Percentiles rank a stretch among this genome's conserved stretches.
Evolutionary conservation across 441 rosid species (phyloP).

Genomic region (Erodium moschatum): DNA sequence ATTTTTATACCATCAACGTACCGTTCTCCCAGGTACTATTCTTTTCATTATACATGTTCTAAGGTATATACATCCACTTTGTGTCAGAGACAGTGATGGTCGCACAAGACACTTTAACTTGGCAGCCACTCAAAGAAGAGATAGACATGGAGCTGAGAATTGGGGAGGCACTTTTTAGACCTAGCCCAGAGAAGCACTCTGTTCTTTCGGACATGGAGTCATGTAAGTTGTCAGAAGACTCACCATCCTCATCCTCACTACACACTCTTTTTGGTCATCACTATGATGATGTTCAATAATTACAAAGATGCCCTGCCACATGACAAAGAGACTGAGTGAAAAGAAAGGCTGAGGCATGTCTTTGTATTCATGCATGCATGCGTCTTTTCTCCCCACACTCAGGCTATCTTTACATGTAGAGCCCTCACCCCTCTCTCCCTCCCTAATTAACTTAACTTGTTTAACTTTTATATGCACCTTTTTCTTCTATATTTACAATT

Average conservation of each 20-base stretch:
- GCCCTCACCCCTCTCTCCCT: no score
- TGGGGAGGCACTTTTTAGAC: conserved; percentile 19
- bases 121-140: conserved; percentile 19
- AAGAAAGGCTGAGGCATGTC: not conserved
- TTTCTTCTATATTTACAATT: no score
- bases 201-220: conserved; percentile 14
- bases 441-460: no score
- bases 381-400: no score
- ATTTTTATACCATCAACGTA: no score
- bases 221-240: conserved; percentile 17
- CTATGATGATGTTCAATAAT: conserved; percentile 28
- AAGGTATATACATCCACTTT: not conserved
- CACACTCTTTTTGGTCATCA: conserved; percentile 11
- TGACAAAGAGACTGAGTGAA: conserved; percentile 19
- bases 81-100: not conserved
- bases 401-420: no score
- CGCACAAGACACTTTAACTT: conserved; percentile 14
- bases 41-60: no score
- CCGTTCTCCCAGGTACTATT: no score
- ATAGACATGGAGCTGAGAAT: not conserved
- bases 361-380: not conserved
- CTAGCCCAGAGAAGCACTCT: not conserved
- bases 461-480: no score
- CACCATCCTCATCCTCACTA: no score
- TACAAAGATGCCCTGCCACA: conserved; percentile 27